Base-by-base conservation (phyloP, 805 yeast species). In the Pichia thaimueangensis region DNA sequence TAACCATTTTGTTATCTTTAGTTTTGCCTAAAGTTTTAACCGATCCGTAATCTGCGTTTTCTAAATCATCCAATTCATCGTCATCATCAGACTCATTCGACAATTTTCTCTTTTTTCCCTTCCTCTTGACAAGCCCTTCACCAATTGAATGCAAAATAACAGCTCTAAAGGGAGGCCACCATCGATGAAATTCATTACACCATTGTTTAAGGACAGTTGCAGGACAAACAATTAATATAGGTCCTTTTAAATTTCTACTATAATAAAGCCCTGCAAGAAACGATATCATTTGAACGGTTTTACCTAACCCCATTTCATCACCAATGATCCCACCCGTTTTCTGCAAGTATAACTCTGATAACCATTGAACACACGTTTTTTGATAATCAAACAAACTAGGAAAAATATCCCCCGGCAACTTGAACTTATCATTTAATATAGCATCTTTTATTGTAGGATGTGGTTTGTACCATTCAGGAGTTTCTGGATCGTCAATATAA, bases 241-340 rank as follows among this genome's bases (percentile, higher is more conserved):
- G 98, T 30, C 80, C 82, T 25, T 76, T 73, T 2, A 91, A 65
- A 44, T 76, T 65, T 0, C 82, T 80, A 15, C 94, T 83, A 58
- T 88, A 85, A 55, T 89, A 96, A 30, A 93, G 67, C 0, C 95
- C 93, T 0, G 97, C 97, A 8, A 93, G 56, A 59, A 91, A 93
- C 1, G 97, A 79, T 34, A 88, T 87, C 8, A 93, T 76, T 58
- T 93, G 97, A 39, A 93, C 83, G 0, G 98, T 93, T 57, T 93
- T 93, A 2, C 98, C 98, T 15, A 93, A 64, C 0, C 98, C 98
- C 98, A 93, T 93, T 60, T 93, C 98, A 62, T 93, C 98, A 21
- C 97, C 97, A 31, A 93, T 73, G 19, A 93, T 93, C 0, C 98
- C 98, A 3, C 98, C 98, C 3, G 89, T 82, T 38, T 76, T 78